A percentile compares a stretch with the other conserved stretches of the same genome.
phyloP scores from a whole-genome alignment of 352 stramenopile genomes.

The Phytophthora citricola region DNA sequence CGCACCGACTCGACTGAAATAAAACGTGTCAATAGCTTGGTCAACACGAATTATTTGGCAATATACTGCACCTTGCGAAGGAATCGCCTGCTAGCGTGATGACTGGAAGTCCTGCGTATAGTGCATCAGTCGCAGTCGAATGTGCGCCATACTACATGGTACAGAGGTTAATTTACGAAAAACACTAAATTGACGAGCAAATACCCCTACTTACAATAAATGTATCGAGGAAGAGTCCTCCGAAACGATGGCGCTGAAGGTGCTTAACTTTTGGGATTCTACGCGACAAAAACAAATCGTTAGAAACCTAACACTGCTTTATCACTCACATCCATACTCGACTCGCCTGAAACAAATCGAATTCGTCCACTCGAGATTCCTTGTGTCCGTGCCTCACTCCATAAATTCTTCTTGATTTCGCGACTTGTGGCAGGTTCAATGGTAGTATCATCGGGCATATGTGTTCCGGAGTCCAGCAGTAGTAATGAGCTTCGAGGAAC shows the following conservation, averaged over 20 bases:
- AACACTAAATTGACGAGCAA: neutral
- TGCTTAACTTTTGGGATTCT: slow-evolving; percentile 82
- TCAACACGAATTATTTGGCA: neutral
- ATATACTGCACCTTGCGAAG: slow-evolving; percentile 52
- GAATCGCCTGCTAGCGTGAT: slow-evolving; percentile 81
- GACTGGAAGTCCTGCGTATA: slow-evolving; percentile 88
- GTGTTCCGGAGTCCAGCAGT: slow-evolving; percentile 57
- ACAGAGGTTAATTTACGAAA: neutral
- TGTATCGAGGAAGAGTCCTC: slow-evolving; percentile 94
- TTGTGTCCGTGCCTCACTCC: slow-evolving; percentile 50
- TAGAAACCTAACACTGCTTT: neutral
- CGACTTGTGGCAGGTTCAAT: slow-evolving; percentile 39
- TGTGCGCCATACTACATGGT: slow-evolving; percentile 89
- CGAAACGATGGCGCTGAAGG: slow-evolving; percentile 65
- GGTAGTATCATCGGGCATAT: neutral
- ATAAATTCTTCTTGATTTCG: slow-evolving; percentile 59
- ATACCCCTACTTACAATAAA: slow-evolving; percentile 58
- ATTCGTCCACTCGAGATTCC: slow-evolving; percentile 60
- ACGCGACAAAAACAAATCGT: neutral
- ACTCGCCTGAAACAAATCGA: slow-evolving; percentile 60
- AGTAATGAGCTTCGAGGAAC: slow-evolving; percentile 63
- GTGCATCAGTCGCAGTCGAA: slow-evolving; percentile 91
- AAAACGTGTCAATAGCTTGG: neutral
- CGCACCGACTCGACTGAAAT: slow-evolving; percentile 53
- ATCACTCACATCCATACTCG: neutral